phyloP scores from a whole-genome alignment of 1,284 basidiomycete genomes.

The Trametes versicolor region DNA sequence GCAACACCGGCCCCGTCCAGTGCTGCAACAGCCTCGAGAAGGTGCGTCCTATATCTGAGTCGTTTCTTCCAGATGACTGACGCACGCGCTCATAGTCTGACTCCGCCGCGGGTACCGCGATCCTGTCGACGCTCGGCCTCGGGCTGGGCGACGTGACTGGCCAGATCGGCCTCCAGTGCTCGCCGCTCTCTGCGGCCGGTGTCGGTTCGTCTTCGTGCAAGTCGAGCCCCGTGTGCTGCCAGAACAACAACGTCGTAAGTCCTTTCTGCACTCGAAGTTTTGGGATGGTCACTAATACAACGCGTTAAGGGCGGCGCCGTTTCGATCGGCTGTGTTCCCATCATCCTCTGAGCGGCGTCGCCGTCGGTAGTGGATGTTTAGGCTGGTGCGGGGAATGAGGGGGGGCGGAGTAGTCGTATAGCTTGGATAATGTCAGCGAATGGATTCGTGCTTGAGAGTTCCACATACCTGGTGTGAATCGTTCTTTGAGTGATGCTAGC shows the following conservation, averaged over 20 bases:
- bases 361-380: too few species aligned
- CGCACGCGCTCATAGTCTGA: conserved; percentile 6
- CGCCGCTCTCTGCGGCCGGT: conserved; percentile 30
- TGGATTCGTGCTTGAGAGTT: neutral
- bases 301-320: conserved; percentile 13
- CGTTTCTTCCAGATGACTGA: too few species aligned
- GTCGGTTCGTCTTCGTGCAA: conserved; percentile 25
- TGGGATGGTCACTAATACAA: neutral
- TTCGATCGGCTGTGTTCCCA: conserved; percentile 28
- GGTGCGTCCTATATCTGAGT: too few species aligned
- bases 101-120: conserved; percentile 21
- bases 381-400: neutral
- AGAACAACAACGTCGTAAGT: conserved; percentile 34
- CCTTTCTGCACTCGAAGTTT: neutral
- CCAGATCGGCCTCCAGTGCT: conserved; percentile 29
- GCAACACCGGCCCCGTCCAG: conserved; percentile 33
- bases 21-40: conserved; percentile 33
- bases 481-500: too few species aligned
- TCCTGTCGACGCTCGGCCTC: conserved; percentile 25
- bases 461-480: neutral
- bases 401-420: neutral
- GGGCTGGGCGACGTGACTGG: conserved; percentile 22
- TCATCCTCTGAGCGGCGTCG: conserved; percentile 10
- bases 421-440: conserved; percentile 1
- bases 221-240: conserved; percentile 31